phyloP scores from a whole-genome alignment of 495 filamentous ascomycete species.

The Penicillium argentinense region DNA sequence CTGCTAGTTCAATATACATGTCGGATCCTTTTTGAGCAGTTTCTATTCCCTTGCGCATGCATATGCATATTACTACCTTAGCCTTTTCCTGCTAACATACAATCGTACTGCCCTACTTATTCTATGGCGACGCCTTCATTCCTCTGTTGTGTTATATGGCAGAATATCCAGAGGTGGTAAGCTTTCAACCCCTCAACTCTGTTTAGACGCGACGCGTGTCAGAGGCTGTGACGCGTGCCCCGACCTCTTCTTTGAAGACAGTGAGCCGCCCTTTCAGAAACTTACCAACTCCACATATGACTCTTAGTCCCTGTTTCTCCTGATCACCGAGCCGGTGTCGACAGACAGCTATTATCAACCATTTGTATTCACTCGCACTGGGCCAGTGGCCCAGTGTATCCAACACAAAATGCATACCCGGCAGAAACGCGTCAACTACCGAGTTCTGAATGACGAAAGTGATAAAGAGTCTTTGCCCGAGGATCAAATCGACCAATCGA shows the following conservation, averaged over 20 bases:
- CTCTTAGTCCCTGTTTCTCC: too few relatives aligned
- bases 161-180: too few relatives aligned
- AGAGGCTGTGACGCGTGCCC: constrained; percentile 1
- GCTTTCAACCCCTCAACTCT: background rate
- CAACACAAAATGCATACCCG: constrained; percentile 9
- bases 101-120: too few relatives aligned
- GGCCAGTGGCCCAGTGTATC: background rate
- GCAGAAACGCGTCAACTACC: constrained; percentile 6
- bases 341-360: too few relatives aligned
- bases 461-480: constrained; percentile 38
- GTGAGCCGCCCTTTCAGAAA: too few relatives aligned
- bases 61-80: background rate
- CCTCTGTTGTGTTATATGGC: too few relatives aligned
- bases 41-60: background rate
- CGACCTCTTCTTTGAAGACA: constrained; percentile 1
- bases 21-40: background rate
- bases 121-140: too few relatives aligned
- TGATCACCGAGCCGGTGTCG: too few relatives aligned
- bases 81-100: too few relatives aligned
- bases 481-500: too few relatives aligned
- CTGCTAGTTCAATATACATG: background rate
- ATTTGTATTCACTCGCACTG: too few relatives aligned
- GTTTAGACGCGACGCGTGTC: background rate
- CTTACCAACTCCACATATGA: too few relatives aligned
- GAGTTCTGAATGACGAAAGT: constrained; percentile 31